Evolutionary conservation across 306 rosid genomes (phyloP).

Genomic region (Vicia faba): DNA sequence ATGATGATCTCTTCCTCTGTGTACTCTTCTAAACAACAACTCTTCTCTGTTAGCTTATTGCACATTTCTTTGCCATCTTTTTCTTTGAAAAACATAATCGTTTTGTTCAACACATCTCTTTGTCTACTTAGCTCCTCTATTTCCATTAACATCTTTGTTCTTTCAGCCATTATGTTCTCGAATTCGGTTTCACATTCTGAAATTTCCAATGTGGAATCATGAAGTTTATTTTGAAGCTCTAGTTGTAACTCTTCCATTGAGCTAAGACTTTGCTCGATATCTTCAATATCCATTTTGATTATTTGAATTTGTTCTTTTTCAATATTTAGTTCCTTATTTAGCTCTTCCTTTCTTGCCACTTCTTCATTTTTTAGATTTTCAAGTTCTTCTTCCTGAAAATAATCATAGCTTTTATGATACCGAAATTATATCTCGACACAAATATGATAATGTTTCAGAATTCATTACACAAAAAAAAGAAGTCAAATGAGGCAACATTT

Average conservation of each 20-base stretch:
- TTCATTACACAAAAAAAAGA: too few relatives aligned
- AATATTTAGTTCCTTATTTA: slow-evolving; percentile 42
- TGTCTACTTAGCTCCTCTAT: slow-evolving; percentile 58
- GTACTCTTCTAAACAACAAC: slow-evolving; percentile 55
- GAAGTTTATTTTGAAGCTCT: slow-evolving; percentile 52
- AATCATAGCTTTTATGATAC: neutral
- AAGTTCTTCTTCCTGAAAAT: slow-evolving; percentile 51
- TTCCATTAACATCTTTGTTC: slow-evolving; percentile 50
- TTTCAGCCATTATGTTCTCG: slow-evolving; percentile 41
- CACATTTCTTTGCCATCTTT: slow-evolving; percentile 62
- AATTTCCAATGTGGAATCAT: slow-evolving; percentile 25
- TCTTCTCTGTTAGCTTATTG: slow-evolving; percentile 34
- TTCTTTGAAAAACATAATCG: slow-evolving; percentile 65
- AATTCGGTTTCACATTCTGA: slow-evolving; percentile 39
- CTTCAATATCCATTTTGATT: slow-evolving; percentile 44
- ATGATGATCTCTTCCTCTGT: slow-evolving; percentile 54
- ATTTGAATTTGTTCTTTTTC: slow-evolving; percentile 44
- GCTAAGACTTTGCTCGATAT: slow-evolving; percentile 46
- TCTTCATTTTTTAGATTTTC: slow-evolving; percentile 51
- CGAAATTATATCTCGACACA: neutral
- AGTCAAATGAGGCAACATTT: too few relatives aligned
- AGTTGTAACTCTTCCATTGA: slow-evolving; percentile 46
- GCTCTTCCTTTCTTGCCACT: slow-evolving; percentile 34
- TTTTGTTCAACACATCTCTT: slow-evolving; percentile 60
- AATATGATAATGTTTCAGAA: too few relatives aligned